Evolutionary conservation across 2,329 filamentous ascomycete species (phyloP).

Genomic region (Cytospora piceae): DNA sequence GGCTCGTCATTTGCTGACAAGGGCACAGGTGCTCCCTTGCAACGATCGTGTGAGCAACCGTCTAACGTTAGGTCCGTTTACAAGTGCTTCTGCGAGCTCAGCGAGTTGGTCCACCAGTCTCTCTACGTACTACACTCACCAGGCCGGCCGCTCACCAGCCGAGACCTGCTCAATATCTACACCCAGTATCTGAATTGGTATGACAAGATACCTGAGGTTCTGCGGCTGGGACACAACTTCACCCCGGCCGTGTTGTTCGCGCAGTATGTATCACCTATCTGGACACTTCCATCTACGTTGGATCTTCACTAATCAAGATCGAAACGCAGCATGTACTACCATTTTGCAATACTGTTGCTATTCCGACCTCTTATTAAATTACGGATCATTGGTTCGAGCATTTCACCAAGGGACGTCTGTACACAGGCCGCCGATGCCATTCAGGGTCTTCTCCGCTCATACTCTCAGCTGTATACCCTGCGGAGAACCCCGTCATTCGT

Average conservation of each 20-base stretch:
- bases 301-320: conserved; percentile 25
- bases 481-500: conserved; percentile 64
- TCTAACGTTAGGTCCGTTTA: conserved; percentile 71
- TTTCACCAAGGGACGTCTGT: conserved; percentile 69
- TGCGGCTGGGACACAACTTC: conserved; percentile 69
- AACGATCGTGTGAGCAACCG: conserved; percentile 62
- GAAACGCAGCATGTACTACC: conserved; percentile 65
- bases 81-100: conserved; percentile 72
- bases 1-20: conserved; percentile 26
- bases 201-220: conserved; percentile 64
- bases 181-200: conserved; percentile 75
- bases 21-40: conserved; percentile 52
- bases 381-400: conserved; percentile 63
- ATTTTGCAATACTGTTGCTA: conserved; percentile 71
- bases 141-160: conserved; percentile 65
- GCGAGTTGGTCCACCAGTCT: conserved; percentile 73
- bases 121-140: conserved; percentile 75
- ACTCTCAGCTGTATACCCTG: conserved; percentile 62
- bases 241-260: conserved; percentile 74
- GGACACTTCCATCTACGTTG: background rate
- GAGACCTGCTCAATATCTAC: conserved; percentile 66
- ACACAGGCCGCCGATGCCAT: conserved; percentile 64
- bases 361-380: conserved; percentile 73
- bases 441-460: conserved; percentile 58
- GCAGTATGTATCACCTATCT: conserved; percentile 59